Percentiles rank a stretch among this genome's conserved stretches.
Conservation (phyloP, 306 rosid genomes). For the Sindora glabra region DNA sequence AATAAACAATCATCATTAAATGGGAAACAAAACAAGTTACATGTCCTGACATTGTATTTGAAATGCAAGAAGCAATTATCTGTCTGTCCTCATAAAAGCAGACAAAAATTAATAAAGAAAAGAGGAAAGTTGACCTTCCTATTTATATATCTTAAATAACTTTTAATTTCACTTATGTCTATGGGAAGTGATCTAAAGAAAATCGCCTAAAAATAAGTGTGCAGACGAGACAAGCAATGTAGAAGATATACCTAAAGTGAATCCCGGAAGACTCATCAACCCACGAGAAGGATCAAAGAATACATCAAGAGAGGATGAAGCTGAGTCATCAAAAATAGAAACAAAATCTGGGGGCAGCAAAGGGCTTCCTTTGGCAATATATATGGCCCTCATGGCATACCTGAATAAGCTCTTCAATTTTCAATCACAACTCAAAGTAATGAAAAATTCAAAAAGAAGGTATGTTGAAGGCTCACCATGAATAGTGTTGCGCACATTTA, state of each 20-base stretch:
- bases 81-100: neutral
- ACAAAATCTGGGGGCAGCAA: constrained; percentile 96
- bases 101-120: neutral
- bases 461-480: constrained; percentile 55
- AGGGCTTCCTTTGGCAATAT: constrained; percentile 94
- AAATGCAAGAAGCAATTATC: constrained; percentile 6
- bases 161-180: neutral
- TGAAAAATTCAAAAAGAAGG: constrained; percentile 5
- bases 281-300: constrained; percentile 96
- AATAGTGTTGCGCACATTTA: constrained; percentile 90
- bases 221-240: constrained; percentile 1
- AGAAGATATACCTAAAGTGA: constrained; percentile 62
- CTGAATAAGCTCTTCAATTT: constrained; percentile 36
- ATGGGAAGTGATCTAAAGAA: neutral
- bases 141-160: neutral
- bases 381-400: constrained; percentile 94
- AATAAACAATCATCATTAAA: neutral
- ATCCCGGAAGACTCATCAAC: constrained; percentile 65
- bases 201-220: neutral
- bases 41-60: neutral
- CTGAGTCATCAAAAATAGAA: constrained; percentile 86
- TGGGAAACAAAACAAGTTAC: neutral
- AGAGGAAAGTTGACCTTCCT: neutral
- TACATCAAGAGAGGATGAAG: constrained; percentile 94
- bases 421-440: constrained; percentile 16